Evolutionary conservation across 257 asterid genomes (phyloP).

Genomic region (Eucommia ulmoides): DNA sequence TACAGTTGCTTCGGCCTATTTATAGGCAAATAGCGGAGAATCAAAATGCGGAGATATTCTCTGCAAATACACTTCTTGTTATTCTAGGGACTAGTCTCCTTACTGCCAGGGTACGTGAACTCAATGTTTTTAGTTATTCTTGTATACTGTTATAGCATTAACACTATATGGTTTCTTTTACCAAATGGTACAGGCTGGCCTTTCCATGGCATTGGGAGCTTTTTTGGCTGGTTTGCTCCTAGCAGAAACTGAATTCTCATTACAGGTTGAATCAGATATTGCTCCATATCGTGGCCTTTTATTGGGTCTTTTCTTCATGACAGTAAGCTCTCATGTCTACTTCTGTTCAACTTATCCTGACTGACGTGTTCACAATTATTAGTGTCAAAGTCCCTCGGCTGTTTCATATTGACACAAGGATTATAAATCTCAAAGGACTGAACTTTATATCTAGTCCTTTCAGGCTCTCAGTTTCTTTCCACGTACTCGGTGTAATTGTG

Average conservation of each 20-base stretch:
- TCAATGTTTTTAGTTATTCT: constrained; percentile 12
- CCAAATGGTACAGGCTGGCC: constrained; percentile 73
- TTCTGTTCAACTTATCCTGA: too few relatives aligned
- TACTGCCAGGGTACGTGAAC: constrained; percentile 81
- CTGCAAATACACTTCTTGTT: constrained; percentile 96
- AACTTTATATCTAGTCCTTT: too few relatives aligned
- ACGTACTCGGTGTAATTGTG: too few relatives aligned
- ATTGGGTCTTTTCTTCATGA: constrained; percentile 99
- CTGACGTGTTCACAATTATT: too few relatives aligned
- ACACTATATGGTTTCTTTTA: neutral
- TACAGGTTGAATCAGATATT: constrained; percentile 99
- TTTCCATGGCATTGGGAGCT: constrained; percentile 99
- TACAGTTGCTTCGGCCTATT: constrained; percentile 92
- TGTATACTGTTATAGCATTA: constrained; percentile 2
- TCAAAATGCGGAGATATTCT: constrained; percentile 96
- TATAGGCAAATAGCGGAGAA: constrained; percentile 96
- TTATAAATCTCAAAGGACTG: too few relatives aligned
- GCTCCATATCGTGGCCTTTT: constrained; percentile 99
- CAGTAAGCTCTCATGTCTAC: constrained; percentile 44
- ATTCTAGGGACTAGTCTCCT: constrained; percentile 95
- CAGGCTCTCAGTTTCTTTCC: too few relatives aligned
- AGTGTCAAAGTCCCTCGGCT: too few relatives aligned
- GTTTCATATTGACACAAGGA: too few relatives aligned
- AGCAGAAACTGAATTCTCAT: constrained; percentile 96
- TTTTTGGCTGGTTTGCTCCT: constrained; percentile 99